phyloP scores from a whole-genome alignment of 148 eudicot genomes.

The Silene latifolia region DNA sequence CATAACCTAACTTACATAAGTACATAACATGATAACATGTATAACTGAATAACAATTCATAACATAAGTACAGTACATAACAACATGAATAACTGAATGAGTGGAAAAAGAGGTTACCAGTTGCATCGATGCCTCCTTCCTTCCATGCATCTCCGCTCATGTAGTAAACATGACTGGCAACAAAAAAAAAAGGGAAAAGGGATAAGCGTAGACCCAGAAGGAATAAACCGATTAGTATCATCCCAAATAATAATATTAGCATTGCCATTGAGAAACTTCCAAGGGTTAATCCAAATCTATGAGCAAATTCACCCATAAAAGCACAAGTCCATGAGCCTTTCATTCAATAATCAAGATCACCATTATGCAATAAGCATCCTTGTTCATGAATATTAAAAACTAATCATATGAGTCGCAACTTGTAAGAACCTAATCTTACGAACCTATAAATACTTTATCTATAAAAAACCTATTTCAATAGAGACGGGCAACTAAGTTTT shows the following conservation, averaged over 20 bases:
- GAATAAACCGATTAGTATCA: neutral
- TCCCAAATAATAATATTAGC: neutral
- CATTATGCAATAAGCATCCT: no score
- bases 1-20: no score
- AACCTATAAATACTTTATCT: no score
- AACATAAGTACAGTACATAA: neutral
- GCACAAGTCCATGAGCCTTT: neutral
- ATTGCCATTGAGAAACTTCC: neutral
- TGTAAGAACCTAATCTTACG: no score
- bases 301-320: neutral
- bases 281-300: neutral
- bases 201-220: conserved; percentile 19
- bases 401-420: no score
- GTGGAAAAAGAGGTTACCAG: conserved; percentile 54
- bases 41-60: neutral
- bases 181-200: conserved; percentile 5
- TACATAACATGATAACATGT: neutral
- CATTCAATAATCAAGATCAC: neutral
- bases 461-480: neutral
- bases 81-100: neutral
- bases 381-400: no score
- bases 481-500: neutral
- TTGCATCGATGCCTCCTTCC: conserved; percentile 99
- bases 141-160: conserved; percentile 99
- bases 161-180: conserved; percentile 89